These are phyloP conservation scores for Didymella segeticola DNA, from an alignment of 2,329 filamentous ascomycete species.

Conservation along the genomic window DNA sequence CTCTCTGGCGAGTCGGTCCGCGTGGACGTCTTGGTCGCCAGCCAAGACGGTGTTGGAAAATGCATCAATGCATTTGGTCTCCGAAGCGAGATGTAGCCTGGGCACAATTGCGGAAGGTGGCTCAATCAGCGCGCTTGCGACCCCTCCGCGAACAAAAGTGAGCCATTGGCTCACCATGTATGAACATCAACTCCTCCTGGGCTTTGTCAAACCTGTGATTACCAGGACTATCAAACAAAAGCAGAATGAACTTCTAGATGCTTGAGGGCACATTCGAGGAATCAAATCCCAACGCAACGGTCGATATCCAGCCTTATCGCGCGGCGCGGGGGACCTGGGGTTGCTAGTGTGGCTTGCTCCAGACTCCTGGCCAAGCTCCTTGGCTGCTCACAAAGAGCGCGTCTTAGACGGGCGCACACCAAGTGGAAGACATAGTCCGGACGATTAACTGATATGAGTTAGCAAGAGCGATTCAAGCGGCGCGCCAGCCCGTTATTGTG, in stretches of 20 bases:
- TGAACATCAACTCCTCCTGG: background rate
- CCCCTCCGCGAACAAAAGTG: background rate
- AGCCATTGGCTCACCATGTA: background rate
- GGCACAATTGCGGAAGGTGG: background rate
- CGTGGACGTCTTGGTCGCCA: slow-evolving; percentile 15
- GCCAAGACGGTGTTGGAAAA: slow-evolving; percentile 25
- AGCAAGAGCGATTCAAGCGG: slow-evolving; percentile 3
- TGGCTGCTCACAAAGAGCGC: slow-evolving; percentile 29
- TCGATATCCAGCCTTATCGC: slow-evolving; percentile 14
- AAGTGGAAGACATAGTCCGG: slow-evolving; percentile 2
- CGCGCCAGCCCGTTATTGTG: slow-evolving; percentile 8
- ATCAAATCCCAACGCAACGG: slow-evolving; percentile 6
- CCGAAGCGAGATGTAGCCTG: slow-evolving; percentile 17
- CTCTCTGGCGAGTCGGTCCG: slow-evolving; percentile 31
- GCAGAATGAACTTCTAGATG: no score
- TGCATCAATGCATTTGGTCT: slow-evolving; percentile 15
- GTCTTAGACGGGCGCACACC: slow-evolving; percentile 7
- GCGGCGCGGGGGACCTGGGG: slow-evolving; percentile 26
- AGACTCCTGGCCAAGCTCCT: slow-evolving; percentile 43
- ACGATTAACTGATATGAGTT: slow-evolving; percentile 10
- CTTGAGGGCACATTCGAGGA: background rate
- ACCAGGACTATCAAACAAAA: background rate
- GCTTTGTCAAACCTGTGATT: no score
- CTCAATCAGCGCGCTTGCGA: background rate
- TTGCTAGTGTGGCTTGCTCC: slow-evolving; percentile 42